phyloP scores from a whole-genome alignment of 208 protist species.

The Trypanosoma melophagium region DNA sequence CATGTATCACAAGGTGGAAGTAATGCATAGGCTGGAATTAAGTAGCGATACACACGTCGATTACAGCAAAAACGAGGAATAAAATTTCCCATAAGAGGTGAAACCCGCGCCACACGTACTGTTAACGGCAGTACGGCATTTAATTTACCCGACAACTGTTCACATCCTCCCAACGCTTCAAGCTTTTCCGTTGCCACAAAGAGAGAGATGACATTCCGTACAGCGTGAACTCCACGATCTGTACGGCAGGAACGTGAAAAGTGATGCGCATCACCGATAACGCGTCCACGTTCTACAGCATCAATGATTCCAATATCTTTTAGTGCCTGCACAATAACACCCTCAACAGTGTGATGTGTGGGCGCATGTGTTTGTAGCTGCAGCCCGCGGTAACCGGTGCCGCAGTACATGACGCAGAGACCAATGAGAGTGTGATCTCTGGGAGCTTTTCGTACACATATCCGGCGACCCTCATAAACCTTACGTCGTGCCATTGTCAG shows the following conservation, averaged over 20 bases:
- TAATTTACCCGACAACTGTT: conserved; percentile 30
- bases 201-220: conserved; percentile 77
- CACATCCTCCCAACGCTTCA: conserved; percentile 30
- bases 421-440: conserved; percentile 60
- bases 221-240: conserved; percentile 82
- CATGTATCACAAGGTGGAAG: conserved; percentile 64
- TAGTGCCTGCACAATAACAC: conserved; percentile 70
- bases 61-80: conserved; percentile 78
- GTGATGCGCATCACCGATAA: conserved; percentile 45
- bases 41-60: conserved; percentile 77
- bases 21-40: conserved; percentile 78
- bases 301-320: conserved; percentile 58
- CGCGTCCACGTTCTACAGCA: conserved; percentile 38
- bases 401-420: conserved; percentile 70
- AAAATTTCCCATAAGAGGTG: conserved; percentile 62
- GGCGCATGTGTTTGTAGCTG: conserved; percentile 79
- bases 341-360: conserved; percentile 81
- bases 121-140: conserved; percentile 43
- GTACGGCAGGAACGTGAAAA: conserved; percentile 80
- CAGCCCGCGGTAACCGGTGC: conserved; percentile 65
- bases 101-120: conserved; percentile 55
- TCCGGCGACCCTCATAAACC: conserved; percentile 32
- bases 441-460: conserved; percentile 48
- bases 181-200: conserved; percentile 46
- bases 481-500: conserved; percentile 23